Evolutionary conservation across 805 yeast species (phyloP).

Genomic region (Myxozyma melibiosi): DNA sequence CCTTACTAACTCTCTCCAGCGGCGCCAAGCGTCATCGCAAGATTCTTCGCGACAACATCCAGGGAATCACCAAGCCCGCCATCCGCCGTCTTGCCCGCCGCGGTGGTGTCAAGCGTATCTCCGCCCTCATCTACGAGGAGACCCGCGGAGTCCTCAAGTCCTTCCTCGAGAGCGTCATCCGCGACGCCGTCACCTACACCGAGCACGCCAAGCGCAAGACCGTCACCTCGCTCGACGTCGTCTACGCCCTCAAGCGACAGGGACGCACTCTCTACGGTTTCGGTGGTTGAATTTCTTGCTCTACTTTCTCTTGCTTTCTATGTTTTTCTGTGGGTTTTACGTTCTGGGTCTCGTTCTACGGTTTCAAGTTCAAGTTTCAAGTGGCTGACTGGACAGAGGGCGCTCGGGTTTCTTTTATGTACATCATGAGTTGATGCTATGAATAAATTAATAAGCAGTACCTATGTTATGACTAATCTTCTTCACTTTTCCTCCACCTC

Average conservation of each 20-base stretch:
- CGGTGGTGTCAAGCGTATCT: conserved; percentile 99
- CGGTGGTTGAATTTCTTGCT: conserved; percentile 77
- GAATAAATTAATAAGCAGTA: too few relatives aligned
- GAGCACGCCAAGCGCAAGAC: conserved; percentile 99
- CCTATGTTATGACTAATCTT: too few relatives aligned
- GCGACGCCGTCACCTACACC: conserved; percentile 99
- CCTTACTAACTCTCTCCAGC: conserved; percentile 43
- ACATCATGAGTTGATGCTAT: too few relatives aligned
- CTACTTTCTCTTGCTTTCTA: neutral
- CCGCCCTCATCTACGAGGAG: conserved; percentile 98
- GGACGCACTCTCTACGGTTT: conserved; percentile 99
- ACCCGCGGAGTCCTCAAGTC: conserved; percentile 95
- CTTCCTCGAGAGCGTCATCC: conserved; percentile 94
- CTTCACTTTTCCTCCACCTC: too few relatives aligned
- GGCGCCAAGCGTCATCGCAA: conserved; percentile 99
- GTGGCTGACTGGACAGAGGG: neutral
- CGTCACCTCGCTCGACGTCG: conserved; percentile 97
- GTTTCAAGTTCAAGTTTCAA: neutral
- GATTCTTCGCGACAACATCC: conserved; percentile 98
- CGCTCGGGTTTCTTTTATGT: too few relatives aligned
- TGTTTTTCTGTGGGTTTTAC: neutral
- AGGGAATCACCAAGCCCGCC: conserved; percentile 99
- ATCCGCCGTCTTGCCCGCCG: conserved; percentile 99
- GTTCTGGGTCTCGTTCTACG: neutral
- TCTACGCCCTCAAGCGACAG: conserved; percentile 99